Percentiles rank a stretch among this genome's conserved stretches.
Conservation (phyloP, 2,329 filamentous ascomycete genomes). For the Aureobasidium uvarum region DNA sequence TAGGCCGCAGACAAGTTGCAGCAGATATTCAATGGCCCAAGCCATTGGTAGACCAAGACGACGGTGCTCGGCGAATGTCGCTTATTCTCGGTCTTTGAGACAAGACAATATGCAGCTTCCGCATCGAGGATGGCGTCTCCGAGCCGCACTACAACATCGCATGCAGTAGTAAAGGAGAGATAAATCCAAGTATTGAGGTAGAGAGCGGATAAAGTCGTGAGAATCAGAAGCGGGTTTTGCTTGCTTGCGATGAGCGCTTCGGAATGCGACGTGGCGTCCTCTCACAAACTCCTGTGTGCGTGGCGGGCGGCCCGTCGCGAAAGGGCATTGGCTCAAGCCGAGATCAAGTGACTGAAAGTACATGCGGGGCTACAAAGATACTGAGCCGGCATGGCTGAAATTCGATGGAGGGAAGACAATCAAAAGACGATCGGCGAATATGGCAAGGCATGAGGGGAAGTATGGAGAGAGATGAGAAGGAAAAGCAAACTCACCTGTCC, state of each 20-base stretch:
- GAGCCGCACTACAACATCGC: neutral
- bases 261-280: constrained; percentile 17
- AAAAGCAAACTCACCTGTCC: constrained; percentile 73
- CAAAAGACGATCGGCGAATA: constrained; percentile 14
- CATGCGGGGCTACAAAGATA: constrained; percentile 50
- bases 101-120: constrained; percentile 10
- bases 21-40: neutral
- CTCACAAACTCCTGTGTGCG: constrained; percentile 7
- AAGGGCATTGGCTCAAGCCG: constrained; percentile 40
- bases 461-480: constrained; percentile 14
- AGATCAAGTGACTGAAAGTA: constrained; percentile 60
- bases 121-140: constrained; percentile 3
- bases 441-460: neutral
- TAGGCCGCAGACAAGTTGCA: constrained; percentile 3
- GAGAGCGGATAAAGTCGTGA: neutral
- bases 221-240: neutral
- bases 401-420: constrained; percentile 16
- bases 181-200: neutral
- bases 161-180: constrained; percentile 1
- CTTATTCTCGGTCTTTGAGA: constrained; percentile 5
- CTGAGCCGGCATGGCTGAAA: constrained; percentile 2
- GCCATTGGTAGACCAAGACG: constrained; percentile 6
- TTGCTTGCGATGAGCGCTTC: constrained; percentile 13
- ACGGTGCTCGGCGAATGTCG: constrained; percentile 11
- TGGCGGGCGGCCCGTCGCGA: constrained; percentile 30